Percentiles rank a stretch among this genome's conserved stretches.
Conservation (phyloP, 345 rosid genomes). For the Boechera retrofracta region DNA sequence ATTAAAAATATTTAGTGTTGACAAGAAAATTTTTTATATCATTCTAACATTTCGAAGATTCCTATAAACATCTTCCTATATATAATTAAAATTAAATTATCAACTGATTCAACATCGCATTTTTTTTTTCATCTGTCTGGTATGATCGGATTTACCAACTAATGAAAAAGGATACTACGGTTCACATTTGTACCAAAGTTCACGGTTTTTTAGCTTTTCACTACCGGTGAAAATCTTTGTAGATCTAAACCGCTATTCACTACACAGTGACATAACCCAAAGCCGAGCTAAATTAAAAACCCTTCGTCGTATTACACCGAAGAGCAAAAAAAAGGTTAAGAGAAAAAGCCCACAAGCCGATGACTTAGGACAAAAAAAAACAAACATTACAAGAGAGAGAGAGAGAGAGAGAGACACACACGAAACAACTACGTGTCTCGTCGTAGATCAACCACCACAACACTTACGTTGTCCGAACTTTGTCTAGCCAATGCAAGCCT, state of each 20-base stretch:
- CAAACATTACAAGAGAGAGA: constrained; percentile 8
- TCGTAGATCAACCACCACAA: constrained; percentile 86
- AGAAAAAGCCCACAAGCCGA: constrained; percentile 38
- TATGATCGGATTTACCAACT: not conserved
- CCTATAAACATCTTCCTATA: not conserved
- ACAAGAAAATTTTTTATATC: no score
- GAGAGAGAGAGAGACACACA: no score
- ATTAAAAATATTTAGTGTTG: no score
- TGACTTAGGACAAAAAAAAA: constrained; percentile 37
- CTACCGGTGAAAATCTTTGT: constrained; percentile 27
- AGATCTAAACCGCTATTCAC: constrained; percentile 38
- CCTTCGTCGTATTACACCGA: constrained; percentile 34
- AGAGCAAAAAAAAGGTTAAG: constrained; percentile 37
- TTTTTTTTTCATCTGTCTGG: not conserved
- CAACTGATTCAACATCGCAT: no score
- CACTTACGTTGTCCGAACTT: constrained; percentile 89
- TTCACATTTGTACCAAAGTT: constrained; percentile 14
- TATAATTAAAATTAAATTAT: no score
- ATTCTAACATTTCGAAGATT: not conserved
- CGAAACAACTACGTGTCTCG: constrained; percentile 52
- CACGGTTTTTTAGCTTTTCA: constrained; percentile 17
- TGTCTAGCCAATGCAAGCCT: constrained; percentile 83
- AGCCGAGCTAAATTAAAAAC: constrained; percentile 36
- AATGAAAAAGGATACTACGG: not conserved
- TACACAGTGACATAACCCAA: constrained; percentile 12